Percentiles rank a stretch among this genome's conserved stretches.
phyloP scores from a whole-genome alignment of 2,329 filamentous ascomycete genomes.

The Pseudocercospora musae region DNA sequence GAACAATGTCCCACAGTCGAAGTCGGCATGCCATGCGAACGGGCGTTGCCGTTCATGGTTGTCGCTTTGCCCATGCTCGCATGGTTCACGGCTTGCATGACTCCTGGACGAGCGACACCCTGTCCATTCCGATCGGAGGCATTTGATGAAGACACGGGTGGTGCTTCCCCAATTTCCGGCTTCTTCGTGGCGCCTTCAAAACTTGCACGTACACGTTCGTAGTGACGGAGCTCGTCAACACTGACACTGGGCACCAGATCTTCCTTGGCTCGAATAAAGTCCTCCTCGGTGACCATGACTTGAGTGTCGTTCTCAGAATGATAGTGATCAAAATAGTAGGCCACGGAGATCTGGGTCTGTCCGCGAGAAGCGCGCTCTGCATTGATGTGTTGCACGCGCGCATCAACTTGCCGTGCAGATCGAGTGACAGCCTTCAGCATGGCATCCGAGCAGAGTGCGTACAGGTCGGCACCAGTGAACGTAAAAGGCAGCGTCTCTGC shows the following conservation, averaged over 20 bases:
- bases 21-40: not conserved
- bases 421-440: constrained; percentile 98
- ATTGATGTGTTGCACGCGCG: constrained; percentile 72
- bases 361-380: constrained; percentile 33
- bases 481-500: constrained; percentile 82
- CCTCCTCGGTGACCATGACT: constrained; percentile 83
- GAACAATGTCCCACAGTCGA: not conserved
- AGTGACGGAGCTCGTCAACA: constrained; percentile 85
- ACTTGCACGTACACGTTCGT: constrained; percentile 73
- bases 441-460: constrained; percentile 92
- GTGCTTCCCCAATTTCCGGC: constrained; percentile 31
- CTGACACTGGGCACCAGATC: constrained; percentile 95
- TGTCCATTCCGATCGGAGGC: constrained; percentile 13
- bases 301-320: constrained; percentile 77
- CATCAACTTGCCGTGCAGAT: constrained; percentile 77
- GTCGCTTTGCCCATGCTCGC: constrained; percentile 6
- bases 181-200: constrained; percentile 67
- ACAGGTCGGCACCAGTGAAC: constrained; percentile 96
- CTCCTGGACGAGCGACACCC: constrained; percentile 3
- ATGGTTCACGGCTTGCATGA: constrained; percentile 20
- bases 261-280: constrained; percentile 75
- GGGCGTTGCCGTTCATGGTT: constrained; percentile 12
- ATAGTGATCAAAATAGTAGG: constrained; percentile 93
- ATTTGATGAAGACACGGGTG: not conserved
- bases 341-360: constrained; percentile 63